Evolutionary conservation across 257 asterid genomes (phyloP).

Genomic region (Capsicum pubescens): DNA sequence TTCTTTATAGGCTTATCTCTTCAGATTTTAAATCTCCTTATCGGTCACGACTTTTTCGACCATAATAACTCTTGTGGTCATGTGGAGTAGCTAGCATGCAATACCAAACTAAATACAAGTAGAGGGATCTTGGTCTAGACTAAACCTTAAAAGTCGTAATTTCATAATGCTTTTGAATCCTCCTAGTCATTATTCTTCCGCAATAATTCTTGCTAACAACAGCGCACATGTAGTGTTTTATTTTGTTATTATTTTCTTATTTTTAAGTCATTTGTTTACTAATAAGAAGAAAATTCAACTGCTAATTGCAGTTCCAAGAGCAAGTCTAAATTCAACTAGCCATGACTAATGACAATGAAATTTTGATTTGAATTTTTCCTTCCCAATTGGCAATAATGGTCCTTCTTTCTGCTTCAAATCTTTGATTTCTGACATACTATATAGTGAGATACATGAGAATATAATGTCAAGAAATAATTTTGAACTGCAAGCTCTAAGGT

Average conservation of each 20-base stretch:
- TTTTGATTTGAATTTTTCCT: not conserved
- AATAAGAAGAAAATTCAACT: not conserved
- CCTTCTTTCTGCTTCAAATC: conserved; percentile 18
- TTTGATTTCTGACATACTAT: not conserved
- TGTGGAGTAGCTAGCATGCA: not conserved
- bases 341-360: not conserved
- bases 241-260: not conserved
- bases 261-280: not conserved
- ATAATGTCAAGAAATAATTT: not conserved
- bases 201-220: not conserved
- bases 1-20: too few species aligned
- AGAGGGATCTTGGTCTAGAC: not conserved
- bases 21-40: too few species aligned
- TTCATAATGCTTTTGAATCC: not conserved
- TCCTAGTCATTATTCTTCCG: too few species aligned
- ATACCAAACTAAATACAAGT: not conserved
- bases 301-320: not conserved
- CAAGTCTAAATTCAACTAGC: not conserved
- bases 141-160: not conserved
- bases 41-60: too few species aligned
- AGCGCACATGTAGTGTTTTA: not conserved
- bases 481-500: not conserved
- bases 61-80: not conserved
- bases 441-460: not conserved
- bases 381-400: not conserved